phyloP scores from a whole-genome alignment of 805 yeast genomes.

The Limtongia smithiae region DNA sequence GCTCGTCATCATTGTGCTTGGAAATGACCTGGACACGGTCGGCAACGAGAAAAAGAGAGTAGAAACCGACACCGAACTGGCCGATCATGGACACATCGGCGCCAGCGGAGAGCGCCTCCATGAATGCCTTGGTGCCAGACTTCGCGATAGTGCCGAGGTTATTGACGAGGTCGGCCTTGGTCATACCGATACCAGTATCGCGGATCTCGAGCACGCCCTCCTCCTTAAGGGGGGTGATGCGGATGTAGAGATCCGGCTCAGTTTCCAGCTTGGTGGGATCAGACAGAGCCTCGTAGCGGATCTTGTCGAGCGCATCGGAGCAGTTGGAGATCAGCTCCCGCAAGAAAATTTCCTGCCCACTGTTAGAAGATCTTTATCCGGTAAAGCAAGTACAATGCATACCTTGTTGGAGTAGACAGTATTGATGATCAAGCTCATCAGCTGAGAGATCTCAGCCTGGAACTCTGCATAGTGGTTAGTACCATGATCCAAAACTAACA shows the following conservation, averaged over 20 bases:
- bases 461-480: conserved; percentile 40
- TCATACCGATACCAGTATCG: conserved; percentile 99
- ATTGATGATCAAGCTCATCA: conserved; percentile 99
- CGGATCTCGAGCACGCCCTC: conserved; percentile 91
- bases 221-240: conserved; percentile 96
- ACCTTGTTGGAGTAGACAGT: conserved; percentile 96
- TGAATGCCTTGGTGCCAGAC: conserved; percentile 98
- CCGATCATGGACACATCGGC: conserved; percentile 99
- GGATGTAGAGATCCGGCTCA: conserved; percentile 94
- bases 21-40: conserved; percentile 98
- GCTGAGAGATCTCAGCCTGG: conserved; percentile 99
- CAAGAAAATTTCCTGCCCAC: conserved; percentile 72
- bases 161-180: conserved; percentile 97
- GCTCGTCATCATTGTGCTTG: conserved; percentile 98
- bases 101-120: conserved; percentile 99
- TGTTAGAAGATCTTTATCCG: too few species aligned
- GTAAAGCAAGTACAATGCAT: too few species aligned
- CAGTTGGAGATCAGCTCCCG: conserved; percentile 99
- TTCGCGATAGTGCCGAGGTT: conserved; percentile 99
- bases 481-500: neutral
- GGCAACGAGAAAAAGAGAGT: conserved; percentile 97
- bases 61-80: conserved; percentile 99
- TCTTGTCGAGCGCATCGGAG: conserved; percentile 98
- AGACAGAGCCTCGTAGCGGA: conserved; percentile 92
- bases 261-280: conserved; percentile 89